Percentiles rank a stretch among this genome's conserved stretches.
Conservation (phyloP, 305 asterid genomes). For the Fraxinus paxiana region DNA sequence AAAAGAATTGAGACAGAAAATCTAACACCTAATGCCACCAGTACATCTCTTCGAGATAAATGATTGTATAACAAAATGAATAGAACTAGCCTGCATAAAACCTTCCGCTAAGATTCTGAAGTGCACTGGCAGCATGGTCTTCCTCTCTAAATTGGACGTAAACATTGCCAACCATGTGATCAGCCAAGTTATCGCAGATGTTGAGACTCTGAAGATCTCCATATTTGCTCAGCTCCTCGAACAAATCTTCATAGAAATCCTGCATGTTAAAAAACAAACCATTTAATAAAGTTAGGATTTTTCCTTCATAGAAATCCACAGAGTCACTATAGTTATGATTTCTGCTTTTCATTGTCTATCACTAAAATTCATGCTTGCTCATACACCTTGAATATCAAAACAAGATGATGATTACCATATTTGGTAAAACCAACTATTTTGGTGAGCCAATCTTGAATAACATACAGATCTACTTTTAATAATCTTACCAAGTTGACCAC, state of each 20-base stretch:
- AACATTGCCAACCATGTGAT: slow-evolving; percentile 40
- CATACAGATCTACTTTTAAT: neutral
- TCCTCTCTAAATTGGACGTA: slow-evolving; percentile 36
- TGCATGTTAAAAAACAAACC: slow-evolving; percentile 6
- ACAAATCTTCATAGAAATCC: slow-evolving; percentile 37
- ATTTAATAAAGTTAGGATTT: neutral
- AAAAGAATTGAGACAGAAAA: neutral
- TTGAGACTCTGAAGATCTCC: slow-evolving; percentile 35
- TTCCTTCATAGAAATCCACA: slow-evolving; percentile 26
- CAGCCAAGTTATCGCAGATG: slow-evolving; percentile 36
- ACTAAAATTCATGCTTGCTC: neutral
- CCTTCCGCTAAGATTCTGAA: slow-evolving; percentile 32
- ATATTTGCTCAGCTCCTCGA: slow-evolving; percentile 34
- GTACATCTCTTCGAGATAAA: neutral
- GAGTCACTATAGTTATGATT: neutral
- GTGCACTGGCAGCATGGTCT: slow-evolving; percentile 35
- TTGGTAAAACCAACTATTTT: neutral
- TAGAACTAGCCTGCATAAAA: slow-evolving; percentile 31
- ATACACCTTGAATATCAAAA: neutral
- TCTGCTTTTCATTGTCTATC: neutral
- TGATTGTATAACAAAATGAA: slow-evolving; percentile 9
- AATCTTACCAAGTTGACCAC: neutral
- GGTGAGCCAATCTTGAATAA: neutral
- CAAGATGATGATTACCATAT: neutral
- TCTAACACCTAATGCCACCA: neutral